These are phyloP conservation scores for Chrysoporthe puriensis DNA, from an alignment of 2,329 filamentous ascomycete genomes.

Conservation along the genomic window DNA sequence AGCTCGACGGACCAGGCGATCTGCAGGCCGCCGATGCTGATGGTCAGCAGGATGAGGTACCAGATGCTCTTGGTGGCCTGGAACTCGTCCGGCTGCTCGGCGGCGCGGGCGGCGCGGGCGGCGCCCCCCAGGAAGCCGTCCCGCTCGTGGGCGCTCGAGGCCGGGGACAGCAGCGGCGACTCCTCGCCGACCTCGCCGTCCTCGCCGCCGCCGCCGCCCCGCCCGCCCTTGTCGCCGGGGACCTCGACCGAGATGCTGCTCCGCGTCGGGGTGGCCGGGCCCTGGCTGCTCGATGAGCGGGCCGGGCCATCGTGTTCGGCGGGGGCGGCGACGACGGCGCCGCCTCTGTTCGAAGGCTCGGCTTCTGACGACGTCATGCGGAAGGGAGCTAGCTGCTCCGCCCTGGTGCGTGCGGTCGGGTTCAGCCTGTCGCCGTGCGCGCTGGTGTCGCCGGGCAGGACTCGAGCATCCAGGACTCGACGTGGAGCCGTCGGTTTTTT, in stretches of 20 bases:
- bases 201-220: conserved; percentile 39
- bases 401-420: neutral
- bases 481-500: neutral
- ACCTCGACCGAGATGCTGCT: conserved; percentile 32
- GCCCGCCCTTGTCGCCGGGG: conserved; percentile 31
- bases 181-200: conserved; percentile 45
- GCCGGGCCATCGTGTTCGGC: conserved; percentile 31
- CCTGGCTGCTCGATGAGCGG: conserved; percentile 26
- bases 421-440: neutral
- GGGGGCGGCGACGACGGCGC: conserved; percentile 28
- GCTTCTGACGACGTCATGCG: conserved; percentile 48
- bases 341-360: conserved; percentile 35
- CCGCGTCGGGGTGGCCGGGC: conserved; percentile 29
- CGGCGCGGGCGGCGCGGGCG: conserved; percentile 28
- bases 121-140: conserved; percentile 40
- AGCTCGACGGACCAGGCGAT: conserved; percentile 96
- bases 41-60: conserved; percentile 84
- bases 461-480: neutral
- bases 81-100: conserved; percentile 50
- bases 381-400: neutral
- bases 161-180: conserved; percentile 54
- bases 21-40: conserved; percentile 86
- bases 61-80: conserved; percentile 78
- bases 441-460: neutral
- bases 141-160: conserved; percentile 37